Percentiles rank a stretch among this genome's conserved stretches.
phyloP scores from a whole-genome alignment of 148 eudicot species.

The Amaranthus hypochondriacus region DNA sequence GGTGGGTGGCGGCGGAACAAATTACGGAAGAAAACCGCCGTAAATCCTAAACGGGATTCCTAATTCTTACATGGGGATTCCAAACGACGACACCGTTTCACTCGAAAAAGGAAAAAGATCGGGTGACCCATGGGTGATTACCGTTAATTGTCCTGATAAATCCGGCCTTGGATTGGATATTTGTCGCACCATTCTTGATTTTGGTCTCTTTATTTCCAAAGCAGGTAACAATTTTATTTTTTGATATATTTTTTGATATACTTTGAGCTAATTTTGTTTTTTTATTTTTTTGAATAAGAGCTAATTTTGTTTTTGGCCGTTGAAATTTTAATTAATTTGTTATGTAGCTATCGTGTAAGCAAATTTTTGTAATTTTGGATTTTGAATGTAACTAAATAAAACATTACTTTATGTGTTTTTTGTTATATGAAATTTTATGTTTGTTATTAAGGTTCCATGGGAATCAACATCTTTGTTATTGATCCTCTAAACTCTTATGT shows the following conservation, averaged over 20 bases:
- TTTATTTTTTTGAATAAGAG: no score
- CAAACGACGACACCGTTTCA: slow-evolving; percentile 56
- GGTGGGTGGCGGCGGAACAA: neutral
- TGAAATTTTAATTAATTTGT: no score
- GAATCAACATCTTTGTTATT: neutral
- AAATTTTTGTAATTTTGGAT: no score
- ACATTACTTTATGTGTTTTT: no score
- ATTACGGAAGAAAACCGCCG: neutral
- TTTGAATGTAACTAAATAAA: no score
- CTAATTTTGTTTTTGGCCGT: no score
- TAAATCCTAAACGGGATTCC: neutral
- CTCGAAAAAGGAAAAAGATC: slow-evolving; percentile 53
- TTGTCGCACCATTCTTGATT: slow-evolving; percentile 67
- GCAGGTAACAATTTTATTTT: slow-evolving; percentile 38
- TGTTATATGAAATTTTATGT: no score
- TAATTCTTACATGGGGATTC: slow-evolving; percentile 27
- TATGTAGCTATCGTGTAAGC: no score
- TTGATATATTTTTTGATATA: no score
- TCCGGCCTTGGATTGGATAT: slow-evolving; percentile 79
- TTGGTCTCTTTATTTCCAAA: slow-evolving; percentile 58
- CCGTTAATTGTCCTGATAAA: slow-evolving; percentile 79
- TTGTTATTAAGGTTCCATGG: no score
- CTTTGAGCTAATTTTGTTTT: no score
- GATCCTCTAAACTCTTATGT: neutral
- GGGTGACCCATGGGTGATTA: slow-evolving; percentile 60